Evolutionary conservation across 2,329 filamentous ascomycete genomes (phyloP), one percentile per base, ranked within the genome.

Genomic region (Alternaria panax): DNA sequence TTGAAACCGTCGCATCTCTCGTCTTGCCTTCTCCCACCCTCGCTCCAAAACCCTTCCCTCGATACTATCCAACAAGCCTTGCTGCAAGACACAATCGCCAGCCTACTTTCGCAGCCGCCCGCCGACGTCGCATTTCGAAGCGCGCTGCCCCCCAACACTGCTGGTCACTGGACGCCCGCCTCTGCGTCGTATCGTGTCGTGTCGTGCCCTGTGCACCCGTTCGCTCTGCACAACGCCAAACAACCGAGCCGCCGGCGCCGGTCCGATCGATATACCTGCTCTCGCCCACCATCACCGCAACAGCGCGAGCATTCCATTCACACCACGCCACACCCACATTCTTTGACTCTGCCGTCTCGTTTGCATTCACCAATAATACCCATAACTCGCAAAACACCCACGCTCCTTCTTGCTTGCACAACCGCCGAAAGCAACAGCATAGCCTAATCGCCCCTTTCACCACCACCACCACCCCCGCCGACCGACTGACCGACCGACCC

Each of bases 381-480:
- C n/a, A n/a, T n/a, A n/a, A n/a, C n/a, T n/a, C n/a, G n/a, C n/a
- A n/a, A n/a, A n/a, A n/a, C n/a, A n/a, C n/a, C n/a, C 57, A 50
- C 56, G 25, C 52, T 54, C 51, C 6, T 41, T 41, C 12, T 41
- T n/a, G n/a, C 38, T 41, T 24, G 53, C 25, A 6, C 34, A 18
- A 11, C 27, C 51, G 41, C 60, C 47, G 46, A 14, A 5, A 50
- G 61, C 58, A 60, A 65, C 62, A 65, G 64, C 45, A 67, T 53
- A 54, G 54, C 45, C 48, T 50, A 45, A 43, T 42, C 57, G 25
- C 52, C 56, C 50, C 48, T 42, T 46, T 18, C 20, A 41, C 2
- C 36, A n/a, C 38, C 47, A 46, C 36, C 42, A 43, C 46, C 18
- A 87, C 88, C 86, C 81, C 12, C 30, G 28, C 2, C 28, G 28